These are phyloP conservation scores for Amesomyces nigricolor DNA, from an alignment of 2,329 filamentous ascomycete genomes.

Conservation along the genomic window DNA sequence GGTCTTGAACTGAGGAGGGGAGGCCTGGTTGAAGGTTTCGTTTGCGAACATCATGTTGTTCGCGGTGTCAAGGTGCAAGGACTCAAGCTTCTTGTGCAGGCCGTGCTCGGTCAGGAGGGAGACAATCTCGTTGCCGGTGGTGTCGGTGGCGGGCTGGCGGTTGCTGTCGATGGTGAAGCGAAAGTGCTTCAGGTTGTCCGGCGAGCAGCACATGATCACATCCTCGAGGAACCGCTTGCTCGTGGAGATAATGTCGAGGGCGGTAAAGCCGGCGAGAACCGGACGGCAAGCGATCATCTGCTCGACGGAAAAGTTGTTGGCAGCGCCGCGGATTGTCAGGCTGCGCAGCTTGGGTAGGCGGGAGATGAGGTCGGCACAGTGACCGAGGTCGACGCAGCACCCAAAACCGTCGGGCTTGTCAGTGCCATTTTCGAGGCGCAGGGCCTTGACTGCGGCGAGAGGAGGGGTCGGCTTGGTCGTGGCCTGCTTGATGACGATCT, in stretches of 20 bases:
- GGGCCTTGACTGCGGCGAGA: neutral
- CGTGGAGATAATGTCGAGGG: neutral
- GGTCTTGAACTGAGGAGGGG: neutral
- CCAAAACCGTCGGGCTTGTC: neutral
- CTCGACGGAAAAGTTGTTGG: neutral
- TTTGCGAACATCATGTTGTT: too few species aligned
- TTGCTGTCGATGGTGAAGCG: neutral
- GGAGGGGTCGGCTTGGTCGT: neutral
- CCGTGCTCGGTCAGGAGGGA: neutral
- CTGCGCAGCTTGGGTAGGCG: neutral
- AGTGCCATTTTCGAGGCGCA: neutral
- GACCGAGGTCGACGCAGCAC: neutral
- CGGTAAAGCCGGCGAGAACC: neutral
- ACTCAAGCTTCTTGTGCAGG: neutral
- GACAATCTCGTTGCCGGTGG: neutral
- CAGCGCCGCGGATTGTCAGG: neutral
- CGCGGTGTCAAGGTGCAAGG: neutral
- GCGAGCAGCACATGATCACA: neutral
- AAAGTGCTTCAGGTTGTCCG: neutral
- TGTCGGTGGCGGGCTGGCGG: neutral
- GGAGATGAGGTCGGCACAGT: neutral
- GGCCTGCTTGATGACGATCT: neutral
- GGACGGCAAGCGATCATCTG: neutral
- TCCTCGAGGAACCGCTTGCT: neutral
- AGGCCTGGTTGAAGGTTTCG: too few species aligned